phyloP scores from a whole-genome alignment of 2,329 filamentous ascomycete genomes.

The Tolypocladium capitatum region DNA sequence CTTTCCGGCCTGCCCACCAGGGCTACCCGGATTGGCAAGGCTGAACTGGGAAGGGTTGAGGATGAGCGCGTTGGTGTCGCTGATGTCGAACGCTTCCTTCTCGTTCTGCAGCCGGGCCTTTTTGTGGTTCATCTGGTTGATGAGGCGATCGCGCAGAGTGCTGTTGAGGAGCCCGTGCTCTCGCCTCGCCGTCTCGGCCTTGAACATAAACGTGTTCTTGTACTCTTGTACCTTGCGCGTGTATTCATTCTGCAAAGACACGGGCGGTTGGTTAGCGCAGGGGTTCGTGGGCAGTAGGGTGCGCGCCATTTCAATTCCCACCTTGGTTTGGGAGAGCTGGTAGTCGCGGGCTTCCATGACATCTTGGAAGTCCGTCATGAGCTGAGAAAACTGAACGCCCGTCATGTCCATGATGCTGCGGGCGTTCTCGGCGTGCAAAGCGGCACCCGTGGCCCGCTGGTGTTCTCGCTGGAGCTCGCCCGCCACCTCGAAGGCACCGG shows the following conservation, averaged over 20 bases:
- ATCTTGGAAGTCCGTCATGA: slow-evolving; percentile 77
- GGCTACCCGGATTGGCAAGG: slow-evolving; percentile 50
- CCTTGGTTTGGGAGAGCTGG: slow-evolving; percentile 68
- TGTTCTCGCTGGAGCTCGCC: slow-evolving; percentile 46
- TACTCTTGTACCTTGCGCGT: slow-evolving; percentile 48
- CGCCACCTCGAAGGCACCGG: slow-evolving; percentile 60
- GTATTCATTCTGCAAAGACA: slow-evolving; percentile 40
- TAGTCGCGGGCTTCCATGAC: slow-evolving; percentile 78
- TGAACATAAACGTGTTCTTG: slow-evolving; percentile 46
- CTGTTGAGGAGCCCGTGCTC: slow-evolving; percentile 46
- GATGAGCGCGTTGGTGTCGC: slow-evolving; percentile 50
- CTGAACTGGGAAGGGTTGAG: slow-evolving; percentile 57
- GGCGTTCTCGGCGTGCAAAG: slow-evolving; percentile 26
- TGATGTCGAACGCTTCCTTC: slow-evolving; percentile 55
- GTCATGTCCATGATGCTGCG: slow-evolving; percentile 57
- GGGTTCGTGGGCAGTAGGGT: not conserved
- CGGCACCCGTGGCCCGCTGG: slow-evolving; percentile 29
- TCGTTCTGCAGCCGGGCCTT: slow-evolving; percentile 51
- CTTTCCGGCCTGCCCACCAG: slow-evolving; percentile 49
- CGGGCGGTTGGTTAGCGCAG: slow-evolving; percentile 3
- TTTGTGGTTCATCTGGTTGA: slow-evolving; percentile 51
- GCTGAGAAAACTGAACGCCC: slow-evolving; percentile 73
- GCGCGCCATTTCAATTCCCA: slow-evolving; percentile 26
- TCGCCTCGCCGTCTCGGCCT: slow-evolving; percentile 47
- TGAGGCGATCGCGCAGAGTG: slow-evolving; percentile 53